These are phyloP conservation scores for Sporisorium scitamineum DNA, from an alignment of 1,284 basidiomycete species.

Conservation along the genomic window DNA sequence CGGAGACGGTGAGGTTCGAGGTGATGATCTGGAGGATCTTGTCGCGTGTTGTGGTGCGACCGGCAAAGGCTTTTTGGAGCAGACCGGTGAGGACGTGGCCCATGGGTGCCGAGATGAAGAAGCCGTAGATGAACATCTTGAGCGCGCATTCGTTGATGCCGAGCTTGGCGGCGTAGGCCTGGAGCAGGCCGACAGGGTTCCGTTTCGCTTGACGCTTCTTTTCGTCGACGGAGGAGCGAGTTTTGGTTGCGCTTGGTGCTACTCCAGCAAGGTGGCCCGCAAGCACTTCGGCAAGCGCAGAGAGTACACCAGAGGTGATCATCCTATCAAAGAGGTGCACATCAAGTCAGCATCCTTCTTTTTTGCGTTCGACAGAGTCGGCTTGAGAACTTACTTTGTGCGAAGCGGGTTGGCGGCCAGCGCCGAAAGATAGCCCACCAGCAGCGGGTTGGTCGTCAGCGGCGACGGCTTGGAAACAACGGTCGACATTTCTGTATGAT, in stretches of 20 bases:
- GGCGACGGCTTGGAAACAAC: conserved; percentile 45
- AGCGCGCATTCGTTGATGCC: conserved; percentile 72
- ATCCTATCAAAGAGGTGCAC: conserved; percentile 25
- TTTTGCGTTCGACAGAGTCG: neutral
- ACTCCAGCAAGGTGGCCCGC: conserved; percentile 60
- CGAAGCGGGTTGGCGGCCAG: conserved; percentile 60
- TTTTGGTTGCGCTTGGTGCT: conserved; percentile 34
- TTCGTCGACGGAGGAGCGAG: conserved; percentile 28
- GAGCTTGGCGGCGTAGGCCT: conserved; percentile 38
- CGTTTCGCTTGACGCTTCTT: conserved; percentile 43
- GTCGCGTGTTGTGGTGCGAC: conserved; percentile 78
- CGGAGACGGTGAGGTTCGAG: conserved; percentile 82
- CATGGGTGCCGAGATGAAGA: conserved; percentile 85
- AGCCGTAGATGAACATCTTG: conserved; percentile 86
- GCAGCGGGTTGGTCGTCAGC: conserved; percentile 47
- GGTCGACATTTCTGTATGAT: conserved; percentile 28
- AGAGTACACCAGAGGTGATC: conserved; percentile 57
- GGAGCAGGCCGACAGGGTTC: conserved; percentile 34
- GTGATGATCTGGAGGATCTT: conserved; percentile 78
- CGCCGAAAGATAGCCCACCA: conserved; percentile 53
- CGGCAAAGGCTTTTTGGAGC: conserved; percentile 81
- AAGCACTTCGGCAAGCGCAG: conserved; percentile 57
- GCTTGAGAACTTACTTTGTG: conserved; percentile 43
- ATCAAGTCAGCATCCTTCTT: neutral
- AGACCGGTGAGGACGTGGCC: conserved; percentile 77